Base-by-base conservation (phyloP, 129 eudicot species). In the Gnaphalium uliginosum region DNA sequence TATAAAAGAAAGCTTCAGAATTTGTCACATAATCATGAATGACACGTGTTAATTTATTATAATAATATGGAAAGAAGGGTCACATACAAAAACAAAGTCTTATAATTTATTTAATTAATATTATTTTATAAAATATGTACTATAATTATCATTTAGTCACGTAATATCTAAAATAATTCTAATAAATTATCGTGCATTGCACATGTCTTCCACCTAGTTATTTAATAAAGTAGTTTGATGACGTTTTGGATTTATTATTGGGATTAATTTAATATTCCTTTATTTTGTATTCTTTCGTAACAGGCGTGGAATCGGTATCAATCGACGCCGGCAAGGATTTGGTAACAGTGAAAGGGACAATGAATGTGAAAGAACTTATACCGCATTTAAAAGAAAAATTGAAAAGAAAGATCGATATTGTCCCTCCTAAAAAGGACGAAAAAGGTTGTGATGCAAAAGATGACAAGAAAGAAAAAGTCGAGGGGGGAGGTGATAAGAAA, bases 291-390 rank as follows among this genome's bases (percentile, higher is more conserved):
- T 37, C n/a, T 72, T 25, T 54, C 53, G 65, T 13, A 78, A 71
- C 83, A 87, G 92, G 92, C 2, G 93, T 88, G 0, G 76, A 88
- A 14, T 41, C 77, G 6, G 93, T 88, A 13, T 46, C 53, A 46
- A 14, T 46, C 1, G 37, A 63, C 1, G 11, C 46, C 78, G 1
- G 68, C 63, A 86, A 83, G 77, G 88, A 86, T 76, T 57, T 80
- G 77, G 87, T 83, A 21, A 83, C 83, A 5, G 83, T 86, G 48
- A 83, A 76, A 58, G 93, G 93, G 39, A 81, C 88, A 78, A 85
- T 88, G 88, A 69, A 86, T 25, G 78, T 81, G 58, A 88, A 88
- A 67, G 90, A 78, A 19, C 75, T 88, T 1, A 19, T 73, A 5
- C 85, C 90, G 0, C 82, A 86, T 11, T 76, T 88, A 11, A 83